phyloP scores from a whole-genome alignment of 106 monocot genomes.

The Dendrobium chrysotoxum region DNA sequence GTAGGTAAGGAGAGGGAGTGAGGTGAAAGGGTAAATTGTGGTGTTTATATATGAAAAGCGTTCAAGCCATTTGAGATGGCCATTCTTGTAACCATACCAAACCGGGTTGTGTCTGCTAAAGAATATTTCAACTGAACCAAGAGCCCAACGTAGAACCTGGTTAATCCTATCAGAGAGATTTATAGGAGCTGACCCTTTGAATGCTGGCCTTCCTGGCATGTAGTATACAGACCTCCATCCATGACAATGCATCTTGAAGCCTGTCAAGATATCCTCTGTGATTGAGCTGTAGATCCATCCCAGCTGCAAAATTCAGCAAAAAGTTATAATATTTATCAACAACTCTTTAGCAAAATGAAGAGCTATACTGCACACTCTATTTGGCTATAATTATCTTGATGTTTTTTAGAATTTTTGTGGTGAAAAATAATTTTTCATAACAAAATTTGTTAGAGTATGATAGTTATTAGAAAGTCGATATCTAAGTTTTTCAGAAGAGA shows the following conservation, averaged over 20 bases:
- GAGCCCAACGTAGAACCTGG: slow-evolving; percentile 92
- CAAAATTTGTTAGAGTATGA: too few species aligned
- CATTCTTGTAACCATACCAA: slow-evolving; percentile 78
- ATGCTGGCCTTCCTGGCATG: slow-evolving; percentile 86
- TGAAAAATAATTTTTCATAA: too few species aligned
- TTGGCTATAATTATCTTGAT: too few species aligned
- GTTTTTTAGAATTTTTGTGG: too few species aligned
- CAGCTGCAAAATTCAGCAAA: slow-evolving; percentile 33
- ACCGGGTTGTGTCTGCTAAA: slow-evolving; percentile 90
- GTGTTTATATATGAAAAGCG: slow-evolving; percentile 93
- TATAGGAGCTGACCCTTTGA: slow-evolving; percentile 93
- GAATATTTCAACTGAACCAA: slow-evolving; percentile 93
- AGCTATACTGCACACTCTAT: too few species aligned
- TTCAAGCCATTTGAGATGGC: slow-evolving; percentile 92
- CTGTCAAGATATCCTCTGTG: slow-evolving; percentile 92
- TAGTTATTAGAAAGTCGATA: too few species aligned
- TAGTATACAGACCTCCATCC: slow-evolving; percentile 97
- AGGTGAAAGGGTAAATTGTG: slow-evolving; percentile 97
- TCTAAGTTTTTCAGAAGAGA: too few species aligned
- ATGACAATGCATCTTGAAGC: slow-evolving; percentile 98
- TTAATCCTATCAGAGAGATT: slow-evolving; percentile 88
- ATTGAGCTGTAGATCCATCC: slow-evolving; percentile 99
- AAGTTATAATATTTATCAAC: neutral
- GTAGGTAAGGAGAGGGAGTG: slow-evolving; percentile 72
- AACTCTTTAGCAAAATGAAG: too few species aligned